Percentiles rank a stretch among this genome's conserved stretches.
phyloP scores from a whole-genome alignment of 2,329 filamentous ascomycete species.

The Cryphonectria radicalis region DNA sequence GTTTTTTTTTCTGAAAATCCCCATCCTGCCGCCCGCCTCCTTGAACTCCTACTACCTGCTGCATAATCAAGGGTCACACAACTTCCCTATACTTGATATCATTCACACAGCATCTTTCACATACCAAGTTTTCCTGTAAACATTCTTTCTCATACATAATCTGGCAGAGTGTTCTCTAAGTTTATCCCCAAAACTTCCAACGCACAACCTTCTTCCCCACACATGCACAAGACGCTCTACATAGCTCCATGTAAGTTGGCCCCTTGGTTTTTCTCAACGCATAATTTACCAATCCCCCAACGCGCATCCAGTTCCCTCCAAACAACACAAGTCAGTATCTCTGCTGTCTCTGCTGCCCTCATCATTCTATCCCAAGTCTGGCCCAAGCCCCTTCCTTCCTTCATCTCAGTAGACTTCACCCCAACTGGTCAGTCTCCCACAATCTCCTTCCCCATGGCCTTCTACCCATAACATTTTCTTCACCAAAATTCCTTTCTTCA shows the following conservation, averaged over 20 bases:
- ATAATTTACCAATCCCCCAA: neutral
- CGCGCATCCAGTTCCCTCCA: neutral
- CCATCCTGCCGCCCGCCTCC: neutral
- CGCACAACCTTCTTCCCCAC: neutral
- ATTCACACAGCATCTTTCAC: neutral
- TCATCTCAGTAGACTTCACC: neutral
- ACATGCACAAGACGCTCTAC: neutral
- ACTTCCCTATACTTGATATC: neutral
- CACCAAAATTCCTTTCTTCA: neutral
- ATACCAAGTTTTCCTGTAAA: neutral
- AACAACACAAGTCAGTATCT: neutral
- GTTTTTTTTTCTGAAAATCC: neutral
- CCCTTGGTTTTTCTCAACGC: neutral
- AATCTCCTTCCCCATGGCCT: neutral
- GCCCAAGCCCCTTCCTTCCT: neutral
- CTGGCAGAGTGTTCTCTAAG: neutral
- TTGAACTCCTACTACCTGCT: neutral
- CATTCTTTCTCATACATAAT: neutral
- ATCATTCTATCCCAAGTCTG: neutral
- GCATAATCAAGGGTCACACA: neutral
- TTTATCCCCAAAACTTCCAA: neutral
- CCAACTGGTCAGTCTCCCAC: neutral
- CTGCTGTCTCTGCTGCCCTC: too few relatives aligned
- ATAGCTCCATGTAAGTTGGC: neutral
- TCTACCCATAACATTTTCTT: neutral